Evolutionary conservation across 257 asterid genomes (phyloP).

Genomic region (Solanum phureja): DNA sequence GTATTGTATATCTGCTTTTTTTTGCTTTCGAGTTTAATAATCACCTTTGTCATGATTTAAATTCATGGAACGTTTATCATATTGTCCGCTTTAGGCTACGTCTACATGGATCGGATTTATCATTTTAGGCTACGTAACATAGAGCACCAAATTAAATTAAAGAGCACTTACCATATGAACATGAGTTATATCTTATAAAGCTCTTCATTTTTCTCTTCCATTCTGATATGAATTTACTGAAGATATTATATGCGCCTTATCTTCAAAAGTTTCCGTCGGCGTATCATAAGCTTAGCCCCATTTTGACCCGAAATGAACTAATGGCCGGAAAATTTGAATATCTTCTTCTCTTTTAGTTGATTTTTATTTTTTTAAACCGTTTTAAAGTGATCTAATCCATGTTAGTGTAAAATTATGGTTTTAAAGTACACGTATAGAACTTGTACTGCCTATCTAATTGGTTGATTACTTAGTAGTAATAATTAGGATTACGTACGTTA

Average conservation of each 20-base stretch:
- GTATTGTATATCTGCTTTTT: no score
- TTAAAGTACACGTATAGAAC: not conserved
- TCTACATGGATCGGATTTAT: no score
- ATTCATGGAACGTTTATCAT: rapidly evolving
- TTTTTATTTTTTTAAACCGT: not conserved
- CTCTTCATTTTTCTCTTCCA: rapidly evolving
- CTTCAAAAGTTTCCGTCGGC: no score
- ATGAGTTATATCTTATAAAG: no score
- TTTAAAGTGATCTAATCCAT: not conserved
- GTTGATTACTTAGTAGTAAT: not conserved
- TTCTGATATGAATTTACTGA: not conserved
- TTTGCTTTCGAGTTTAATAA: not conserved
- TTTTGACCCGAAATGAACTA: not conserved
- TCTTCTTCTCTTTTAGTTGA: not conserved
- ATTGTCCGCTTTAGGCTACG: not conserved
- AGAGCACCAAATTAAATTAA: not conserved
- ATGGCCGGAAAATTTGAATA: not conserved
- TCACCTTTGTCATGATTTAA: not conserved
- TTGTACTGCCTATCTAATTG: not conserved
- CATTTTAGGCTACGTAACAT: no score
- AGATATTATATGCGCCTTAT: not conserved
- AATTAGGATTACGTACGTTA: not conserved
- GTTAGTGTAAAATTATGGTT: not conserved
- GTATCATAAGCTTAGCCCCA: no score
- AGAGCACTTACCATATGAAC: not conserved